Evolutionary conservation across 768 basidiomycete genomes (phyloP), one percentile per base, ranked within the genome.

Genomic region (Dioszegia hungarica): DNA sequence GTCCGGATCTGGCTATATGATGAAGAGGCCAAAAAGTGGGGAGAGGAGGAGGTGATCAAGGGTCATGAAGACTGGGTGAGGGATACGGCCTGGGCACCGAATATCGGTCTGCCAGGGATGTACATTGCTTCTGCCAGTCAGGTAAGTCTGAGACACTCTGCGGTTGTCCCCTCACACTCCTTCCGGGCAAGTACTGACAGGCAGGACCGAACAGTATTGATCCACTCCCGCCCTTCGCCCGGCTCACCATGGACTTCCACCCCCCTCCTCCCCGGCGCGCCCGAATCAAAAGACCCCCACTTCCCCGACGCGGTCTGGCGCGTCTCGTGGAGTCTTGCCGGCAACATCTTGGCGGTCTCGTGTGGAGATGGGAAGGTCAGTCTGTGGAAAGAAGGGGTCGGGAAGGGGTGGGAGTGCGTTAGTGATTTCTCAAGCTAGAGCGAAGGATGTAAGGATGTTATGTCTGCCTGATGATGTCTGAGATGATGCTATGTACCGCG

Each of bases 251-350:
- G 75, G 75, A 59, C 62, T 2, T 75, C 77, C 1, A 70, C 67
- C 11, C 57, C 74, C 3, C 62, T 77, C 5, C 64, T 69, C 1
- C 77, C 79, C 73, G 40, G 79, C 76, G 73, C 77, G 1, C 64
- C 78, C 6, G 63, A 71, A 0, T 79, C 79, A 5, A 79, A 81
- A 6, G 79, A 83, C 15, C 88, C 88, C 22, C 91, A 88, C 74
- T 98, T 98, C 79, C 89, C 90, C 1, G 94, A 98, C 73, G 90
- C 92, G 4, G 92, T 97, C 24, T 99, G 94, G 95, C 84, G 93
- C n/a, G 91, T 97, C 31, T 90, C 89, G 41, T 99, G 95, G 95
- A 93, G 90, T 63, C 82, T 97, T 24, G 90, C 93, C 0, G 94
- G 94, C 17, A 98, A 97, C 72, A 83, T 99, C 49, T 81, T 99